Percentiles rank a stretch among this genome's conserved stretches.
Evolutionary conservation across 768 basidiomycete genomes (phyloP).

Genomic region (Hortiboletus campestris): DNA sequence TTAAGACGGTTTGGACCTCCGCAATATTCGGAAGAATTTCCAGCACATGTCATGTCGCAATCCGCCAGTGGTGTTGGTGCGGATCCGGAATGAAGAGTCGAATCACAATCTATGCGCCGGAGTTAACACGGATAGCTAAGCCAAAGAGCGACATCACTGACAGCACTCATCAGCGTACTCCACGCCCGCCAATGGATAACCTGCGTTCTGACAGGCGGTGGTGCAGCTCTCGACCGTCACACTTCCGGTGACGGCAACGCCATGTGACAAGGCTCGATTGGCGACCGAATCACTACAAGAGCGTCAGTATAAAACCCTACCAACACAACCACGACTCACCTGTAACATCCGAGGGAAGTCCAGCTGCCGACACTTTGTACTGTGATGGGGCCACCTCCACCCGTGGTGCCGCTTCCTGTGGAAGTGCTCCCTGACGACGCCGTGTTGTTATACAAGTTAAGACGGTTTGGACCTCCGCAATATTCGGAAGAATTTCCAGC

Average conservation of each 20-base stretch:
- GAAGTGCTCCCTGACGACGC: neutral
- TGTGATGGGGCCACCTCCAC: slow-evolving; percentile 41
- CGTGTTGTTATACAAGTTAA: slow-evolving; percentile 21
- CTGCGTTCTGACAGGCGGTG: slow-evolving; percentile 43
- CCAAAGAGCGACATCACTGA: slow-evolving; percentile 24
- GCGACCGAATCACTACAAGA: slow-evolving; percentile 32
- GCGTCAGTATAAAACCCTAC: neutral
- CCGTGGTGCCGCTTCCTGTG: neutral
- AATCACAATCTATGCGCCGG: slow-evolving; percentile 36
- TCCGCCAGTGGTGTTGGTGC: slow-evolving; percentile 43
- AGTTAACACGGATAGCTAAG: slow-evolving; percentile 39
- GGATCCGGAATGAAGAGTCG: slow-evolving; percentile 17
- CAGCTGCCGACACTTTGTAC: slow-evolving; percentile 59
- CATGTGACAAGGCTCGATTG: slow-evolving; percentile 34
- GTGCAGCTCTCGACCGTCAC: slow-evolving; percentile 52
- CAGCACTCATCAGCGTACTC: slow-evolving; percentile 51
- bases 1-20: slow-evolving; percentile 59
- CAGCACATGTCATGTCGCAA: slow-evolving; percentile 42
- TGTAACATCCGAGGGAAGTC: slow-evolving; percentile 74
- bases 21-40: slow-evolving; percentile 53
- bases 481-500: slow-evolving; percentile 44
- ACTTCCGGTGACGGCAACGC: slow-evolving; percentile 32
- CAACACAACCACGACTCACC: slow-evolving; percentile 36
- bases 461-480: slow-evolving; percentile 68
- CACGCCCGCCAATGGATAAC: slow-evolving; percentile 42